Evolutionary conservation across 768 basidiomycete genomes (phyloP), one percentile per base, ranked within the genome.

Genomic region (Termitomyces eurrhizus): DNA sequence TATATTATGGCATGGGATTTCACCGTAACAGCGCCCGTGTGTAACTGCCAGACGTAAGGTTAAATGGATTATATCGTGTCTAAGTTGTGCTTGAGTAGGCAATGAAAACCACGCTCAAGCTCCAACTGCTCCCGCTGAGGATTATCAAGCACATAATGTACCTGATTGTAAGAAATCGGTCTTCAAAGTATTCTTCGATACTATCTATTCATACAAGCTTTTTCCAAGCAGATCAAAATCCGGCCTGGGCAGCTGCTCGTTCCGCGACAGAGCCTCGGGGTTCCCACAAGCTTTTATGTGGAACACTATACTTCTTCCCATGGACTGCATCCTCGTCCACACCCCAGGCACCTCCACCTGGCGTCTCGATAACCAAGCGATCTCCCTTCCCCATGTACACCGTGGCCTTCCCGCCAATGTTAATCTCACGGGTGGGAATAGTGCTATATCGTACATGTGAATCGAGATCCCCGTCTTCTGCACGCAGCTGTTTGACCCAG

Each of bases 261-360:
- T 88, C 86, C 50, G 84, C 84, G 57, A 90, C 66, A 59, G 87
- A 89, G 0, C 89, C 88, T 58, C 89, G 74, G n/a, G 87, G 84
- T 66, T 87, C 86, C 89, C 89, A 90, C 33, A 71, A 75, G 33
- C 68, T 73, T 48, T 72, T 68, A 69, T 84, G 77, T 26, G 60
- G 64, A 48, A 61, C 60, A n/a, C 55, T 52, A 37, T 58, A 64
- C 64, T 74, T 75, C 67, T 62, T 67, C 59, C 52, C 60, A 37
- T 62, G 49, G 8, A 49, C 52, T 64, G 49, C 68, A 37, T 68
- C 73, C 57, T 77, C 76, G 11, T 67, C 65, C 16, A 63, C 69
- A 1, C 94, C 94, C 90, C 90, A 96, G 3, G 86, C 95, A 7
- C 95, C 95, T 9, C 89, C 95, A 0, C 95, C 95, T 0, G 95